Conservation (phyloP, 2,329 filamentous ascomycete species). For the Botryotinia calthae region DNA sequence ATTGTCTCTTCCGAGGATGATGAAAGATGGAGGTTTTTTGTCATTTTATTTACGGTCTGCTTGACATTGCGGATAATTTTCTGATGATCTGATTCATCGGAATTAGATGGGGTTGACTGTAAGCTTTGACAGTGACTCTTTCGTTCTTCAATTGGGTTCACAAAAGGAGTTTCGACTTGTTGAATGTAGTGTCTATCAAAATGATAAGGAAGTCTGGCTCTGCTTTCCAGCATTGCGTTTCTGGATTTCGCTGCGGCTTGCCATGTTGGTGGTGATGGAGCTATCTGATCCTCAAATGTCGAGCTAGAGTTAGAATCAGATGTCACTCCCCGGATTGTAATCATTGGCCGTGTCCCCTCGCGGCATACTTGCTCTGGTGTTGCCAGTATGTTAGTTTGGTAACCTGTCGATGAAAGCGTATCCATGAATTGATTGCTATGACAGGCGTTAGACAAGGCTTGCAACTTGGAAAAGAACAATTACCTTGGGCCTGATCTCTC, state of each 20-base stretch:
- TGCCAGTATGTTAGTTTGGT: neutral
- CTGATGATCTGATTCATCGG: neutral
- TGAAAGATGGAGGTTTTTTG: conserved; percentile 26
- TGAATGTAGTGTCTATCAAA: neutral
- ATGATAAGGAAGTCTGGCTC: neutral
- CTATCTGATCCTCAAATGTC: neutral
- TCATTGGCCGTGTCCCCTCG: neutral
- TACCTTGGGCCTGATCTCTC: conserved; percentile 1
- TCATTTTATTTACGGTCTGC: conserved; percentile 29
- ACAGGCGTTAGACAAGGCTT: neutral
- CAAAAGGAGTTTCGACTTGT: neutral
- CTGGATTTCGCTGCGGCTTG: neutral
- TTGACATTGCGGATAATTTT: conserved; percentile 25
- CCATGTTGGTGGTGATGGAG: conserved; percentile 3
- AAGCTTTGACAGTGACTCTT: conserved; percentile 17
- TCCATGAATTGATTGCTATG: neutral
- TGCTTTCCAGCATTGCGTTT: neutral
- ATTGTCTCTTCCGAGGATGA: conserved; percentile 8
- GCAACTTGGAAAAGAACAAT: neutral
- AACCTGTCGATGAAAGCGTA: neutral
- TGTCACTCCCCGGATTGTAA: conserved; percentile 1
- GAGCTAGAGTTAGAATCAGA: neutral
- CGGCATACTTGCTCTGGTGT: neutral
- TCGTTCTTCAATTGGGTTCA: conserved; percentile 18
- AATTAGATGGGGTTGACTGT: neutral